Base-by-base conservation (phyloP, 306 rosid genomes). In the Canavalia gladiata region DNA sequence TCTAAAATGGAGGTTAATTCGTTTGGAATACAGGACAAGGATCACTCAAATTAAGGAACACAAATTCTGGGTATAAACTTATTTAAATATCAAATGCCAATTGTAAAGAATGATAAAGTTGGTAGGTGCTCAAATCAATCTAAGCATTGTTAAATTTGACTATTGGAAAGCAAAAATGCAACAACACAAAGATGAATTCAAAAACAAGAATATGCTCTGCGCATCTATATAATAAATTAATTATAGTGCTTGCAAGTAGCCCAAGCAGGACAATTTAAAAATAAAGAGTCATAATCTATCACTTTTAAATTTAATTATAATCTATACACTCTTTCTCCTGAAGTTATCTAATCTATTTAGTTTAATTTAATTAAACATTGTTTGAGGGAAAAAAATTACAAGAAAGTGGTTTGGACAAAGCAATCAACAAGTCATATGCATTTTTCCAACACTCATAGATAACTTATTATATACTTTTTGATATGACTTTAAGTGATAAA, bases 281-380 rank as follows among this genome's bases (percentile, higher is more conserved):
- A 64, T 41, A 6, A 60, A 46, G 57, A 46, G 57, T 75, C 85
- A 42, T 67, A 67, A 71, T 58, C 82, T 66, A 55, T 68, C 64
- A 49, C 18, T 64, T 68, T 4, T 62, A 2, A 59, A 42, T n/a
- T 49, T 41, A 41, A 25, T 41, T 56, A 18, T 18, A 54, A 31
- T 77, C 4, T 42, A 43, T 33, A 12, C 56, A 77, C 12, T 12
- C 8, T 77, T 37, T 28, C 47, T 67, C 25, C 64, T 28, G 5
- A 78, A 56, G 60, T 45, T 68, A 57, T 45, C 50, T 68, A 7
- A 7, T 68, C 49, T 43, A 33, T 78, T 49, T 50, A 46, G 49
- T 76, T 72, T 63, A 56, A 33, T 78, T 49, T 50, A 46, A 63
- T 76, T 72, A 64, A 2, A 50, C 3, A 35, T 33, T 63, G 11